Conservation (phyloP, 306 rosid genomes). For the Oemleria cerasiformis region DNA sequence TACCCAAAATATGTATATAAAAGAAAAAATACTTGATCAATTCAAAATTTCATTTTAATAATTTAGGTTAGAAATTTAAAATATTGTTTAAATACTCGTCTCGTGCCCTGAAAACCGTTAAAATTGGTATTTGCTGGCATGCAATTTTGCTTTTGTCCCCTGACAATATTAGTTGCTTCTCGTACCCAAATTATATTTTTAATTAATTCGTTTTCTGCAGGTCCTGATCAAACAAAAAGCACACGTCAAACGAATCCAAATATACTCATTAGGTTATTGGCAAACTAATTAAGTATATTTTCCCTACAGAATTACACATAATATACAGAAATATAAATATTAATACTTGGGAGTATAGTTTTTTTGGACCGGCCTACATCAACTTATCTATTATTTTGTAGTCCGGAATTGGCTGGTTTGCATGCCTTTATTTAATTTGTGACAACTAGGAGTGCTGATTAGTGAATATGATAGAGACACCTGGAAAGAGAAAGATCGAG, state of each 20-base stretch:
- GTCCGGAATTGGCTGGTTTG: conserved; percentile 25
- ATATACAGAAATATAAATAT: no score
- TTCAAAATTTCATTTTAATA: no score
- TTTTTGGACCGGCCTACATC: no score
- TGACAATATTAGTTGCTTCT: neutral
- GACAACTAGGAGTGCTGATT: conserved; percentile 9
- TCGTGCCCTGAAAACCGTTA: neutral
- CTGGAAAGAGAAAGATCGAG: neutral
- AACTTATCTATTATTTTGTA: no score
- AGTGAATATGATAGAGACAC: conserved; percentile 16
- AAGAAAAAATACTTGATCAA: no score
- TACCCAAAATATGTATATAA: no score
- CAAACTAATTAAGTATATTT: neutral
- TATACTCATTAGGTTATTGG: no score
- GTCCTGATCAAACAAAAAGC: neutral
- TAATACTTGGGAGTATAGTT: no score
- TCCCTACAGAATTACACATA: no score
- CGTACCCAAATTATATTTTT: neutral
- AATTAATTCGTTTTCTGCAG: neutral
- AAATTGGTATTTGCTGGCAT: neutral
- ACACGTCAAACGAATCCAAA: neutral
- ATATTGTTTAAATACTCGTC: no score
- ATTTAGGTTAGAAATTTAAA: no score
- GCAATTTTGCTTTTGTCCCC: neutral
- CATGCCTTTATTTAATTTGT: conserved; percentile 11